Evolutionary conservation across 495 filamentous ascomycete species (phyloP).

Genomic region (Tuber borchii): DNA sequence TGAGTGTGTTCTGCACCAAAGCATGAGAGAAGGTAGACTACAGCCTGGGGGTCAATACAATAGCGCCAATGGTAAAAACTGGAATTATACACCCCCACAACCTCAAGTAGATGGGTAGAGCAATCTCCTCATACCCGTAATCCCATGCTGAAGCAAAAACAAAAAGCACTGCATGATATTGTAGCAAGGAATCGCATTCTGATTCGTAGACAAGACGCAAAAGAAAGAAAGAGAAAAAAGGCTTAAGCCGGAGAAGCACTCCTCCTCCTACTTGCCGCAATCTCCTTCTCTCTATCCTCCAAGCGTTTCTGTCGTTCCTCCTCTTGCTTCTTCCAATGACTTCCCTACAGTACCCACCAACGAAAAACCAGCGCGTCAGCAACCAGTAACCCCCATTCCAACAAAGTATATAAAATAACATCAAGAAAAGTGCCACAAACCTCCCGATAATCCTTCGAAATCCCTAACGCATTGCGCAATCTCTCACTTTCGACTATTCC

Average conservation of each 20-base stretch:
- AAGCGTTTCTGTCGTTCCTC: constrained; percentile 47
- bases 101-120: neutral
- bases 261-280: constrained; percentile 26
- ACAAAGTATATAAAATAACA: constrained; percentile 8
- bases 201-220: neutral
- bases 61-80: neutral
- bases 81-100: neutral
- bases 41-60: neutral
- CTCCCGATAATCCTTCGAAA: constrained; percentile 81
- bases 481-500: constrained; percentile 72
- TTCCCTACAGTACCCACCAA: constrained; percentile 45
- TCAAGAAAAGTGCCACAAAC: constrained; percentile 44
- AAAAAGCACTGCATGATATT: neutral
- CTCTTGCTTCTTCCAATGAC: constrained; percentile 61
- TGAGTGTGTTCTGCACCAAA: neutral
- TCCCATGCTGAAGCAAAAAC: neutral
- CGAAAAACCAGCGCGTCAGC: neutral
- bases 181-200: neutral
- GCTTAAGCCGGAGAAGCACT: constrained; percentile 8
- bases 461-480: constrained; percentile 79
- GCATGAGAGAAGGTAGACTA: neutral
- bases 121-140: neutral
- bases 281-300: constrained; percentile 42
- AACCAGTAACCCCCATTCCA: neutral
- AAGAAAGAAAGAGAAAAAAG: neutral